A percentile compares a stretch with the other conserved stretches of the same genome.
These are phyloP conservation scores for Acmispon strigosus DNA, from an alignment of 306 rosid genomes.

Conservation along the genomic window DNA sequence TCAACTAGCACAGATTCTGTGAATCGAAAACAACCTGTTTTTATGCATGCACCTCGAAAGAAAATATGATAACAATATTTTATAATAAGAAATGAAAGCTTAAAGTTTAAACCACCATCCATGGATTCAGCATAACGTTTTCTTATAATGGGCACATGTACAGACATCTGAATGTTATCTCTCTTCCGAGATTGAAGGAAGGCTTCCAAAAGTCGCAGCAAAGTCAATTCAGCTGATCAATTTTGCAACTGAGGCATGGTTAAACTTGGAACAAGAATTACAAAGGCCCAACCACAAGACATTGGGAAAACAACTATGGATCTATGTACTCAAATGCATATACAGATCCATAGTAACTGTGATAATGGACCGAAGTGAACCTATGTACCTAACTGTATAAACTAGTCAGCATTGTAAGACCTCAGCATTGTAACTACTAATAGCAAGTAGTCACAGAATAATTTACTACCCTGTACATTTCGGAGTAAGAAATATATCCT, in stretches of 20 bases:
- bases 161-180: background rate
- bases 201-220: background rate
- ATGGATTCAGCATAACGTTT: background rate
- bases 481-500: background rate
- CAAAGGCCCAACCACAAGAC: background rate
- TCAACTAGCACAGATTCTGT: conserved; percentile 24
- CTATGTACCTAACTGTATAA: background rate
- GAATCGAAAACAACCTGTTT: conserved; percentile 12
- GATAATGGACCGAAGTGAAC: background rate
- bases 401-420: background rate
- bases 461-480: background rate
- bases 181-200: background rate
- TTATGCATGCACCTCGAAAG: background rate
- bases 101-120: background rate
- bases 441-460: background rate
- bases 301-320: background rate
- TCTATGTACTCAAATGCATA: background rate
- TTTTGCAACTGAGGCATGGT: background rate
- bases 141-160: background rate
- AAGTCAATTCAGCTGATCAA: background rate
- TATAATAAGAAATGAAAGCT: background rate
- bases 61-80: background rate
- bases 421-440: background rate
- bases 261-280: background rate
- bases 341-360: background rate